Evolutionary conservation across 345 rosid genomes (phyloP), one percentile per base, ranked within the genome.

Genomic region (Euphorbia pulcherrima): DNA sequence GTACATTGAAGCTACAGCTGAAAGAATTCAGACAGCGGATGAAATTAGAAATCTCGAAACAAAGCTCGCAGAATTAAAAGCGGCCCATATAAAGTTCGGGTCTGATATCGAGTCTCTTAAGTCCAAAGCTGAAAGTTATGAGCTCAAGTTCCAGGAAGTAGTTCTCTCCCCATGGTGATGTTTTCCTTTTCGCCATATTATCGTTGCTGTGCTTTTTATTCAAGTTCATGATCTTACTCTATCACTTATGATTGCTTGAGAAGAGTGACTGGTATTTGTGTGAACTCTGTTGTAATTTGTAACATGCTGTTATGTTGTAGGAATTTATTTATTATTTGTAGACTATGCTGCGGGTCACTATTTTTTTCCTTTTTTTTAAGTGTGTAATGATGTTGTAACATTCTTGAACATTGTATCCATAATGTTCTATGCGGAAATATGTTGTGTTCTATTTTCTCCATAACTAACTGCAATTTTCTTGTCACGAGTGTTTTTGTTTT

Each of bases 91-190:
- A 68, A 85, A 75, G 13, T 72, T 44, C 50, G 65, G 66, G n/a
- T 51, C 81, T 27, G 86, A 88, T 64, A 74, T 79, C 6, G 77
- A 70, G 52, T 72, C 66, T 62, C 61, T 85, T 65, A 77, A 77
- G 69, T 76, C 82, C 8, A 78, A 72, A 63, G 85, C 82, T 41
- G 87, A 81, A 79, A 80, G 67, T 57, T 79, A 81, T 29, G 84
- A 82, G 74, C 72, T 72, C 30, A 78, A 71, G 72, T 87, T 87
- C 77, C 77, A 70, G 66, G 81, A 78, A 68, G 82, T 72, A 69
- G 87, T 81, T 29, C 69, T 61, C 41, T 82, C 88, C 26, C 85
- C 90, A 44, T 87, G 88, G 92, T 87, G 74, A 87, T 58, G 33
- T 68, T 41, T 46, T 63, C 37, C 41, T 51, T 26, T 35, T 29